phyloP scores from a whole-genome alignment of 768 basidiomycete species.

The Dentipellis sp. region DNA sequence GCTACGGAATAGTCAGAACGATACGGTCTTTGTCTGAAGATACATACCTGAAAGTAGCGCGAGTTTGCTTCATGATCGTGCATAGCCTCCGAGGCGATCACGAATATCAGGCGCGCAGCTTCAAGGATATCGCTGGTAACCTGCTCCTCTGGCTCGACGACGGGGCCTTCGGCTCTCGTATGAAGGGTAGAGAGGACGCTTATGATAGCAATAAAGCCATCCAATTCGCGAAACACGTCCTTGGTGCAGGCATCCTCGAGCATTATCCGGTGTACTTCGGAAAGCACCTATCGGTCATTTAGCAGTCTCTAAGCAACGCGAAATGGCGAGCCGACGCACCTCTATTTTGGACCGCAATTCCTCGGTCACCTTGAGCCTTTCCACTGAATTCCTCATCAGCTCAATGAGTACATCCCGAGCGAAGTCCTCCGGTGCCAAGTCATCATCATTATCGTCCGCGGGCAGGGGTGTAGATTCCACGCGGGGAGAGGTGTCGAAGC shows the following conservation, averaged over 20 bases:
- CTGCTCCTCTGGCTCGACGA: conserved; percentile 30
- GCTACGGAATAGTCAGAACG: conserved; percentile 23
- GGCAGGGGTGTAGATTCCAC: conserved; percentile 4
- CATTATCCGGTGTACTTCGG: conserved; percentile 61
- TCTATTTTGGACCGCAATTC: conserved; percentile 36
- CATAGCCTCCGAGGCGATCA: conserved; percentile 57
- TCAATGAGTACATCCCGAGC: conserved; percentile 64
- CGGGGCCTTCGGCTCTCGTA: conserved; percentile 22
- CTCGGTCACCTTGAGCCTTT: conserved; percentile 55
- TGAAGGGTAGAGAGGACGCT: conserved; percentile 58
- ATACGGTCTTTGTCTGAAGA: background rate
- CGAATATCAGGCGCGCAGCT: conserved; percentile 51
- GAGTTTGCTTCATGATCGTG: conserved; percentile 44
- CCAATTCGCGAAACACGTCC: conserved; percentile 72
- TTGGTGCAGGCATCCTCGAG: conserved; percentile 56
- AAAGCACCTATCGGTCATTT: conserved; percentile 38
- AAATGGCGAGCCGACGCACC: conserved; percentile 29
- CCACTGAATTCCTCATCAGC: conserved; percentile 61
- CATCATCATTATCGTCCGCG: conserved; percentile 21
- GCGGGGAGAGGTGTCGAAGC: conserved; percentile 18
- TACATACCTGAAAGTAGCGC: conserved; percentile 57
- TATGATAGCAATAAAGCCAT: conserved; percentile 72
- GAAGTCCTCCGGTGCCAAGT: conserved; percentile 56
- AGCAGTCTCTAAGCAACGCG: background rate
- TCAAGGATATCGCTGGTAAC: conserved; percentile 34